A percentile compares a stretch with the other conserved stretches of the same genome.
These are phyloP conservation scores for Lipomyces chichibuensis DNA, from an alignment of 805 yeast genomes.

Conservation along the genomic window DNA sequence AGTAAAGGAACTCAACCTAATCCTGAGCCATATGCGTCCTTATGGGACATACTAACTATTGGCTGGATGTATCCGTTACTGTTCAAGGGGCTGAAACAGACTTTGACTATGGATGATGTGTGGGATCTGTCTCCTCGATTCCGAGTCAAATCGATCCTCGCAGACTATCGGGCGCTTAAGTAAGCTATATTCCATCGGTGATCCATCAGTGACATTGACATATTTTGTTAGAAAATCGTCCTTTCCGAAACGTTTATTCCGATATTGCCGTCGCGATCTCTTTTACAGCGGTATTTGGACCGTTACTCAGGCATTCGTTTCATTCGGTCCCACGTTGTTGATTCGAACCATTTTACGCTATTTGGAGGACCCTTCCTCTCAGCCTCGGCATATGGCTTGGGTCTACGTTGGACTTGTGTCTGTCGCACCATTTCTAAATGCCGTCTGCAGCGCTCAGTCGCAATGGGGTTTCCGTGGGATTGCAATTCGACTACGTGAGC, in stretches of 20 bases:
- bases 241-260: slow-evolving; percentile 62
- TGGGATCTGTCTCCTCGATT: slow-evolving; percentile 74
- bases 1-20: slow-evolving; percentile 60
- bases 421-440: slow-evolving; percentile 57
- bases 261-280: slow-evolving; percentile 64
- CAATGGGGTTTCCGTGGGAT: slow-evolving; percentile 87
- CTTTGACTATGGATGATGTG: slow-evolving; percentile 64
- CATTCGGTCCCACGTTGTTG: slow-evolving; percentile 77
- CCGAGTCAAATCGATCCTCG: slow-evolving; percentile 49
- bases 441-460: slow-evolving; percentile 72
- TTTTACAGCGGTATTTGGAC: slow-evolving; percentile 76
- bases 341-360: slow-evolving; percentile 78
- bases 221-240: neutral
- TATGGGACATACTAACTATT: slow-evolving; percentile 66
- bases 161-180: slow-evolving; percentile 52
- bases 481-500: slow-evolving; percentile 84
- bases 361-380: slow-evolving; percentile 67
- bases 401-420: slow-evolving; percentile 77
- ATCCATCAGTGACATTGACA: neutral
- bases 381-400: slow-evolving; percentile 80
- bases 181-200: neutral
- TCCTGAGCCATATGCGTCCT: slow-evolving; percentile 67
- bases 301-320: slow-evolving; percentile 59
- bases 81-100: slow-evolving; percentile 59
- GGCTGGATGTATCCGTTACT: slow-evolving; percentile 77